These are phyloP conservation scores for Rhizopogon sp. DNA, from an alignment of 768 basidiomycete genomes.

Conservation along the genomic window DNA sequence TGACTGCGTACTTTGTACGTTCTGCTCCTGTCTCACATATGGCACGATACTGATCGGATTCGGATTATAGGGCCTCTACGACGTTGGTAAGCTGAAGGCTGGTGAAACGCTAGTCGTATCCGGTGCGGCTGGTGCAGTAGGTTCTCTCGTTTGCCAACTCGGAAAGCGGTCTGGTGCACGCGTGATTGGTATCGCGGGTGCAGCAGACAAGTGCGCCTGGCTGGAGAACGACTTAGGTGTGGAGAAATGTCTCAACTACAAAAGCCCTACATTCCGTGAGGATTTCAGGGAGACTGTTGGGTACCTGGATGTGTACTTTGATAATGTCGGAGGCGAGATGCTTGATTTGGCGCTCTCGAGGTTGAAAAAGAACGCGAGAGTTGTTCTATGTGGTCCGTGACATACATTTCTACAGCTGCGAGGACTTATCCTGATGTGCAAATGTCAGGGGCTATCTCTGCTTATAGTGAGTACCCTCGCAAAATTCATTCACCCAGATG, in stretches of 20 bases:
- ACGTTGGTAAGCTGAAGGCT: conserved; percentile 72
- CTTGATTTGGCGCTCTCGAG: conserved; percentile 72
- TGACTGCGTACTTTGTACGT: conserved; percentile 88
- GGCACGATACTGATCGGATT: conserved; percentile 3
- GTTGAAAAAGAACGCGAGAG: conserved; percentile 72
- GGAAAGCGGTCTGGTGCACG: conserved; percentile 75
- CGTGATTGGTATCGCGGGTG: conserved; percentile 87
- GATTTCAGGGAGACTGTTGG: conserved; percentile 71
- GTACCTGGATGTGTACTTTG: conserved; percentile 81
- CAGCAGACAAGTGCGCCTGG: conserved; percentile 79
- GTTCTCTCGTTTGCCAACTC: conserved; percentile 79
- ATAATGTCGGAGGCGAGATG: conserved; percentile 80
- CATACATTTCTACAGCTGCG: not conserved
- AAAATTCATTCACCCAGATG: not conserved
- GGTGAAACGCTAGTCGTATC: conserved; percentile 86
- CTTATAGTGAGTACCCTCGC: conserved; percentile 54
- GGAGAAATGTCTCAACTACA: conserved; percentile 85
- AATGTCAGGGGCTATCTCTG: conserved; percentile 70
- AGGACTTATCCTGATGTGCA: not conserved
- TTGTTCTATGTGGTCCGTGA: conserved; percentile 75
- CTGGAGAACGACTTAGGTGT: conserved; percentile 81
- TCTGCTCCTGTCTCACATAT: not conserved
- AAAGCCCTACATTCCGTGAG: conserved; percentile 60
- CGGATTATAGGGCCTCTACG: conserved; percentile 63
- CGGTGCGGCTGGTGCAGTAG: conserved; percentile 89